Conservation (phyloP, 805 yeast genomes). For the Komagataella ulmi region DNA sequence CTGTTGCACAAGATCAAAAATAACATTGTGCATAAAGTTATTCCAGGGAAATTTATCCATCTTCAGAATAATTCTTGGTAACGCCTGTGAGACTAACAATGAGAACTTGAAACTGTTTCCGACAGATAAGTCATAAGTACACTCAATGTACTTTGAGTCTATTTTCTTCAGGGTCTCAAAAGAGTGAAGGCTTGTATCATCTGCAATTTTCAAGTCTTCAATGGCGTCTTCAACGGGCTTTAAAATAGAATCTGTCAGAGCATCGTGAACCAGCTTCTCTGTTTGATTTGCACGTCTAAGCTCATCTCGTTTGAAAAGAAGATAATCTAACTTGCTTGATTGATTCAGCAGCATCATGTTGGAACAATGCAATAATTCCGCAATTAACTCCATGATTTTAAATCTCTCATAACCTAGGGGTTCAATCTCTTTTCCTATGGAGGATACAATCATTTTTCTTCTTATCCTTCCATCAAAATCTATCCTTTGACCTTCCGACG, state of each 20-base stretch:
- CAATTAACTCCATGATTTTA: conserved; percentile 80
- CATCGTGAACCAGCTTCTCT: conserved; percentile 21
- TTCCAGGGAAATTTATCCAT: conserved; percentile 89
- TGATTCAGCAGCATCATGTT: conserved; percentile 88
- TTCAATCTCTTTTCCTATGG: conserved; percentile 42
- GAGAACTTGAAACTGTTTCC: conserved; percentile 82
- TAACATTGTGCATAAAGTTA: conserved; percentile 92
- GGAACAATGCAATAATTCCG: conserved; percentile 89
- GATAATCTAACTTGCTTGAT: conserved; percentile 42
- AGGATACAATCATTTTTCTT: conserved; percentile 8
- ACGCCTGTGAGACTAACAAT: conserved; percentile 55
- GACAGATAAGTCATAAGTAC: conserved; percentile 23
- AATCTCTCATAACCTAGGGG: conserved; percentile 86
- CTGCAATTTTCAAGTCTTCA: conserved; percentile 1
- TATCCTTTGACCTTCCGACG: neutral
- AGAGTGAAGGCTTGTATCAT: neutral
- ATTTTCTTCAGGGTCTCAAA: neutral
- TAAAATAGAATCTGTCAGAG: conserved; percentile 16
- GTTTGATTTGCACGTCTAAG: conserved; percentile 43
- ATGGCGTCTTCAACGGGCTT: conserved; percentile 4
- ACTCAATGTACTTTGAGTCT: conserved; percentile 9
- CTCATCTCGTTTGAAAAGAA: conserved; percentile 57
- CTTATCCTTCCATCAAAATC: neutral
- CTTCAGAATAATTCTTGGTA: conserved; percentile 49
- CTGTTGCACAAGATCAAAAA: conserved; percentile 91